Evolutionary conservation across 768 basidiomycete genomes (phyloP).

Genomic region (Rhodotorula kratochvilovae): DNA sequence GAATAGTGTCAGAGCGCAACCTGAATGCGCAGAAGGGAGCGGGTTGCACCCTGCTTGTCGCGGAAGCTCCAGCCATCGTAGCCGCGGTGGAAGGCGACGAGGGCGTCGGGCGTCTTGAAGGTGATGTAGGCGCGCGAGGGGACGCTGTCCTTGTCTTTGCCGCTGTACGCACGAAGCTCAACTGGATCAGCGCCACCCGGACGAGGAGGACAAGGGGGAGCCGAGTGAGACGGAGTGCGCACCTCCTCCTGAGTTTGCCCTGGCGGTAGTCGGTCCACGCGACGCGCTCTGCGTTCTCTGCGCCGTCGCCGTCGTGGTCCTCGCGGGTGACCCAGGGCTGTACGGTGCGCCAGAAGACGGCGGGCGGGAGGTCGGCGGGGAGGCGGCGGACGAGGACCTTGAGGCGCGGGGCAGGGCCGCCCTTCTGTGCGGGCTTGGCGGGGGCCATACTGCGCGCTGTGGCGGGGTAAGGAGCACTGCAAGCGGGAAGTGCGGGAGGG

Average conservation of each 20-base stretch:
- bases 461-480: not conserved
- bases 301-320: constrained; percentile 47
- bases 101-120: constrained; percentile 69
- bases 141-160: constrained; percentile 76
- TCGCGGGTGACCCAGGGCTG: constrained; percentile 76
- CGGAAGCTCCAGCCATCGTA: constrained; percentile 90
- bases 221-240: not conserved
- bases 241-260: constrained; percentile 36
- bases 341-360: constrained; percentile 89
- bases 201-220: not conserved
- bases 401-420: constrained; percentile 5
- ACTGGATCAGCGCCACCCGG: constrained; percentile 1
- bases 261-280: constrained; percentile 23
- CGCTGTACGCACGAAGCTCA: constrained; percentile 43
- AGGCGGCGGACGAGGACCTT: constrained; percentile 84
- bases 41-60: constrained; percentile 76
- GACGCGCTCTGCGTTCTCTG: not conserved
- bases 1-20: not conserved
- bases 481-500: not conserved
- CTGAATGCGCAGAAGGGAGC: not conserved
- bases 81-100: constrained; percentile 69
- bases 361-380: constrained; percentile 86
- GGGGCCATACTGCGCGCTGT: not conserved
- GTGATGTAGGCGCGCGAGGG: constrained; percentile 86
- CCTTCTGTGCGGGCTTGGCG: not conserved